Conservation (phyloP, 148 eudicot species). For the Rheum nobile region DNA sequence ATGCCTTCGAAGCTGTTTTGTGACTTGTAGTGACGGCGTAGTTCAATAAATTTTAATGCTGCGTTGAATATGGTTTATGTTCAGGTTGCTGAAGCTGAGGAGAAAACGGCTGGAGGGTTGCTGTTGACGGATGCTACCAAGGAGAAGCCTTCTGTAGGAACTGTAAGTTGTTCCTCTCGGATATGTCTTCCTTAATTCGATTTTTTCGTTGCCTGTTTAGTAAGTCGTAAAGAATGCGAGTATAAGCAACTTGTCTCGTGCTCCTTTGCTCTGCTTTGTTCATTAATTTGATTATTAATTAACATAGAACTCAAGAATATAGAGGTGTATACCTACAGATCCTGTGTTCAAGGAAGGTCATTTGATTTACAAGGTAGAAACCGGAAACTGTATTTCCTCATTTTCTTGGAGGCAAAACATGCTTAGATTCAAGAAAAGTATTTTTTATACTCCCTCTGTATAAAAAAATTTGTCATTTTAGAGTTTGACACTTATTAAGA, state of each 20-base stretch:
- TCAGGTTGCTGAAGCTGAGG: slow-evolving; percentile 78
- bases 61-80: not conserved
- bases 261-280: not conserved
- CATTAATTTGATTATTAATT: not conserved
- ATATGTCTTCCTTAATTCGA: not conserved
- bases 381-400: not conserved
- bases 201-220: not conserved
- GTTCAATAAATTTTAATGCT: not conserved
- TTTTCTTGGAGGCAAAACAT: no score
- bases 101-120: slow-evolving; percentile 73
- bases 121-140: slow-evolving; percentile 62
- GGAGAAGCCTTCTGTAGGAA: slow-evolving; percentile 86
- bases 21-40: not conserved
- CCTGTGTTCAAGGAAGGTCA: not conserved
- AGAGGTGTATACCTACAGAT: not conserved
- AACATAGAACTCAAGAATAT: not conserved
- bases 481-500: no score
- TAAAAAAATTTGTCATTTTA: no score
- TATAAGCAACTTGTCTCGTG: not conserved
- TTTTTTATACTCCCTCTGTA: no score
- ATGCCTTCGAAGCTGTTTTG: not conserved
- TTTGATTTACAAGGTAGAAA: no score
- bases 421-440: not conserved
- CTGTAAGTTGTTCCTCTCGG: slow-evolving; percentile 26
- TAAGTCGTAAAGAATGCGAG: not conserved